phyloP scores from a whole-genome alignment of 306 rosid genomes.

The Acacia acuminata region DNA sequence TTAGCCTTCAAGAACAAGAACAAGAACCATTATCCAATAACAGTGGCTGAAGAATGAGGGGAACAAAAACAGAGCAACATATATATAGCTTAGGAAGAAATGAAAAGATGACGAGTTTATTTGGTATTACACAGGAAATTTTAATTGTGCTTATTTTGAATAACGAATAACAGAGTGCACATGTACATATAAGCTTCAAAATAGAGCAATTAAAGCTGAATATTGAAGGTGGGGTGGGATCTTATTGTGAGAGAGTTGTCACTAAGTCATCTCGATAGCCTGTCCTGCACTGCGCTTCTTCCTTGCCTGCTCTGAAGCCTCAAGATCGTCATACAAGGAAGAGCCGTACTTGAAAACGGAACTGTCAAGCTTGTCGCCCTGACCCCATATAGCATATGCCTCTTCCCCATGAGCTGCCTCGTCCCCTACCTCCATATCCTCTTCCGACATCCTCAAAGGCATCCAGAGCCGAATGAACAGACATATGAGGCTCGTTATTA shows the following conservation, averaged over 20 bases:
- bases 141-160: background rate
- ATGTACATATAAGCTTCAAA: background rate
- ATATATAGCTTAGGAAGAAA: background rate
- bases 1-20: background rate
- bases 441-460: constrained; percentile 55
- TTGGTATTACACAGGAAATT: background rate
- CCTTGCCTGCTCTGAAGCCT: constrained; percentile 11
- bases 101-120: background rate
- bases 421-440: constrained; percentile 58
- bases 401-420: constrained; percentile 66
- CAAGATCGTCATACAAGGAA: constrained; percentile 49
- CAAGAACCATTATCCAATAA: background rate
- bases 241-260: background rate
- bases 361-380: constrained; percentile 52
- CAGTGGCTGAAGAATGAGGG: background rate
- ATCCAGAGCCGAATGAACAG: constrained; percentile 26
- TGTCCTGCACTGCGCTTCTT: constrained; percentile 30
- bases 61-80: no score
- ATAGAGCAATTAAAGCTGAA: background rate
- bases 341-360: constrained; percentile 40
- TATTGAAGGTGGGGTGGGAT: background rate
- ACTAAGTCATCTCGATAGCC: constrained; percentile 39
- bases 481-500: constrained; percentile 46
- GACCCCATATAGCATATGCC: constrained; percentile 62
- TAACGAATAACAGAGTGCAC: background rate